Evolutionary conservation across 768 basidiomycete species (phyloP).

Genomic region (Cubamyces lactineus): DNA sequence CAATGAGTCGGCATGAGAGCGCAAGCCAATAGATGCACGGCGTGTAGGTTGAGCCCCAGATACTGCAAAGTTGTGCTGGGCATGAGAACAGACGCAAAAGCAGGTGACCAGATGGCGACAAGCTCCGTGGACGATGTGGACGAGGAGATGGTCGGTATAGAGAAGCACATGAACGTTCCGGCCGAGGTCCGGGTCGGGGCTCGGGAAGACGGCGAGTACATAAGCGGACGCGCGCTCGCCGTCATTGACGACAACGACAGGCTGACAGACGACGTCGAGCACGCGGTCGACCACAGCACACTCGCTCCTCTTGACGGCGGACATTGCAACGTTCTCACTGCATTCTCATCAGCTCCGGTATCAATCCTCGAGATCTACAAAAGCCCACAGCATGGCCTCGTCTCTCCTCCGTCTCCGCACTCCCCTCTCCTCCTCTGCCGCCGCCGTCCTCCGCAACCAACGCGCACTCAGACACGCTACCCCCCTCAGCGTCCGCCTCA

Average conservation of each 20-base stretch:
- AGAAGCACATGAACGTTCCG: constrained; percentile 11
- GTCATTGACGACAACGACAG: constrained; percentile 4
- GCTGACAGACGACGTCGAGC: constrained; percentile 4
- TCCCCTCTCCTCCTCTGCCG: constrained; percentile 13
- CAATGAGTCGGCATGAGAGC: too few relatives aligned
- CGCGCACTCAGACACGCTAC: constrained; percentile 13
- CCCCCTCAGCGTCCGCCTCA: constrained; percentile 33
- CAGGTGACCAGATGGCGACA: constrained; percentile 9
- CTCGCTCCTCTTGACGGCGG: neutral
- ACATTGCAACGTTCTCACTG: constrained; percentile 1
- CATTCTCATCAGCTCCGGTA: neutral
- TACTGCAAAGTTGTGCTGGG: too few relatives aligned
- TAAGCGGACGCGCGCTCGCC: constrained; percentile 1
- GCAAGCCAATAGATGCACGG: too few relatives aligned
- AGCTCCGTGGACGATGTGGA: neutral
- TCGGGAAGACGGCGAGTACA: neutral
- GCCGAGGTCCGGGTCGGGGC: neutral
- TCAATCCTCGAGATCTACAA: neutral
- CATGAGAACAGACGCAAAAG: neutral
- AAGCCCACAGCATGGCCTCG: constrained; percentile 6
- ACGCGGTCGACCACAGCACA: neutral
- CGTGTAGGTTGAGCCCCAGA: too few relatives aligned
- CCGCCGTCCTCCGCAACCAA: constrained; percentile 13
- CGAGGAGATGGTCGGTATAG: too few relatives aligned
- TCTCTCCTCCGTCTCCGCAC: constrained; percentile 8